Evolutionary conservation across 2,329 filamentous ascomycete species (phyloP), one percentile per base, ranked within the genome.

Genomic region (Xylariaceae sp.): DNA sequence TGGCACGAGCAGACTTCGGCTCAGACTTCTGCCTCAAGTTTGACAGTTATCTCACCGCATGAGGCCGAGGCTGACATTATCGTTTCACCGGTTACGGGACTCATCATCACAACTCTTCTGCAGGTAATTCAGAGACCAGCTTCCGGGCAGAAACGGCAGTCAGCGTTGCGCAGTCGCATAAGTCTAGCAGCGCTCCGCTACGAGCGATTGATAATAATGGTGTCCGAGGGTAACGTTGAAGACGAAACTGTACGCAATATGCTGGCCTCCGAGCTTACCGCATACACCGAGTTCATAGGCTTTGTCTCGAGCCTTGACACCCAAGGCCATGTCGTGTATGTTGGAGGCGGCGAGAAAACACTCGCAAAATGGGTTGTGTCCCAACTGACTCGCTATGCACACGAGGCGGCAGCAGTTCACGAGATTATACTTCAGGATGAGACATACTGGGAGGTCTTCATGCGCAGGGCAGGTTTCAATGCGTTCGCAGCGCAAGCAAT

Each of bases 81-180:
- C 1, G 59, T 91, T 5, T 88, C 88, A 0, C 82, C 88, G 0
- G 75, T 73, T 0, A 82, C 79, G 0, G 90, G 87, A 0, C 70
- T 95, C 2, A 66, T 95, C 1, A 62, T 87, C 17, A 88, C 88
- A 1, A 87, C 81, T 0, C 70, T 91, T 5, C 81, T 91, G 53
- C 82, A 85, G 56, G 75, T 87, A 22, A 86, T 84, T 39, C 91
- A 96, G 60, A 80, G 76, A 42, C 74, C 85, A 2, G 72, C 90
- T 0, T 88, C 89, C 0, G 83, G 85, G 0, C 76, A 81, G 45
- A 71, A 66, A 9, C 54, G 60, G 0, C 64, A 69, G 33, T 70
- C 74, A 3, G 68, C 71, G 12, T 71, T 90, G 12, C 76, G 78
- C 35, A 74, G 82, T 44, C 74, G 77, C 2, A 70, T 92, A 10